Percentiles rank a stretch among this genome's conserved stretches.
Conservation (phyloP, 495 filamentous ascomycete species). For the Cairneyella variabilis region DNA sequence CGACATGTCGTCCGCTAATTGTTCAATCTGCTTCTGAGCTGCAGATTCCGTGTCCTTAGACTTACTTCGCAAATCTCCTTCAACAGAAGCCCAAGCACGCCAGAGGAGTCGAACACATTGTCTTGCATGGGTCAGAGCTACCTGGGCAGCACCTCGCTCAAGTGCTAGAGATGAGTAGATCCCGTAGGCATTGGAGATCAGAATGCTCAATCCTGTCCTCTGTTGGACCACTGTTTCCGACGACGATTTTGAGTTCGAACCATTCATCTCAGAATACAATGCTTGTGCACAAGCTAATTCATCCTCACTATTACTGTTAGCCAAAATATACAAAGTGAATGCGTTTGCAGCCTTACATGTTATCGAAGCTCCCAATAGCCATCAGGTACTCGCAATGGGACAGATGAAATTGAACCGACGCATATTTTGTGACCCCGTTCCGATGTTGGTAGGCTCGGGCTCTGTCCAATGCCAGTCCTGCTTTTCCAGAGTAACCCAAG, state of each 20-base stretch:
- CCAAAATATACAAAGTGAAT: constrained; percentile 14
- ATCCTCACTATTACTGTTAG: constrained; percentile 22
- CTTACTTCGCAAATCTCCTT: constrained; percentile 34
- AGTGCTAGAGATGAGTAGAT: constrained; percentile 62
- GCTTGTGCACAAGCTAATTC: constrained; percentile 25
- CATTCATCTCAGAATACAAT: constrained; percentile 26
- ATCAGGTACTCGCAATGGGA: constrained; percentile 72
- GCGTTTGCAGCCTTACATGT: constrained; percentile 48
- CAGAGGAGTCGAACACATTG: constrained; percentile 62
- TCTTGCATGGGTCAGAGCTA: constrained; percentile 64
- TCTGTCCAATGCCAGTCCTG: constrained; percentile 58
- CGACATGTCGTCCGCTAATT: constrained; percentile 32
- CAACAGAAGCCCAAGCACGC: constrained; percentile 67
- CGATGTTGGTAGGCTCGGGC: constrained; percentile 47
- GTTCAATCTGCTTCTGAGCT: constrained; percentile 26
- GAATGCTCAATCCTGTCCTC: constrained; percentile 17
- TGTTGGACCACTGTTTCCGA: background rate
- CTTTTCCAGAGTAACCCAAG: constrained; percentile 74
- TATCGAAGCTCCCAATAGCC: constrained; percentile 58
- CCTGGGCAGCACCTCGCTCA: constrained; percentile 56
- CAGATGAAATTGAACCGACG: constrained; percentile 58
- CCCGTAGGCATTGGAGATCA: constrained; percentile 48
- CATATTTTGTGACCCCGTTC: constrained; percentile 35
- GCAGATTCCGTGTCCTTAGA: constrained; percentile 6
- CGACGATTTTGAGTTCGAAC: constrained; percentile 28